Evolutionary conservation across 1,284 basidiomycete species (phyloP).

Genomic region (Uromyces viciae-fabae): DNA sequence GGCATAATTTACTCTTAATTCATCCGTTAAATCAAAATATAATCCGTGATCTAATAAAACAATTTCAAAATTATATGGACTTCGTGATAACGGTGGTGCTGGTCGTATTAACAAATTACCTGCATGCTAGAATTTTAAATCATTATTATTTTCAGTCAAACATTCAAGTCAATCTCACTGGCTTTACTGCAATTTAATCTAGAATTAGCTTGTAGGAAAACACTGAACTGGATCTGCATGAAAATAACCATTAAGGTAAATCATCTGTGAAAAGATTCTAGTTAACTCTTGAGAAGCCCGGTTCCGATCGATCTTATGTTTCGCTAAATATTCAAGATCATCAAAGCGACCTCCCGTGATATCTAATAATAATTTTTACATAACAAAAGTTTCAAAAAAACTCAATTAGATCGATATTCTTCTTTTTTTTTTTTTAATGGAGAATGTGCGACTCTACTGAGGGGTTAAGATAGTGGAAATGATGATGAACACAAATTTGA

Average conservation of each 20-base stretch:
- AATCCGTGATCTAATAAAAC: conserved; percentile 83
- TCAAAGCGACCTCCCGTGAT: conserved; percentile 83
- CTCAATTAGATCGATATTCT: background rate
- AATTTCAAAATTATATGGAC: conserved; percentile 89
- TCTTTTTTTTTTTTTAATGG: background rate
- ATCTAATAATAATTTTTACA: conserved; percentile 53
- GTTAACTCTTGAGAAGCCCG: conserved; percentile 75
- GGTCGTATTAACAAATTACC: conserved; percentile 89
- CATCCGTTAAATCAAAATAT: conserved; percentile 80
- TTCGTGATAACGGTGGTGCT: conserved; percentile 63
- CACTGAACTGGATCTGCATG: conserved; percentile 50
- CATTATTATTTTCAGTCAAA: too few species aligned
- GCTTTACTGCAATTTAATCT: background rate
- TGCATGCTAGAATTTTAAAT: conserved; percentile 50
- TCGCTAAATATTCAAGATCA: conserved; percentile 76
- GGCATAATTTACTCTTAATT: conserved; percentile 66
- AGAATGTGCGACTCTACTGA: background rate
- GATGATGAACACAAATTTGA: conserved; percentile 8
- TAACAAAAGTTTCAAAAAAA: background rate
- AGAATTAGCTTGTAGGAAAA: background rate
- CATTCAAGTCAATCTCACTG: background rate
- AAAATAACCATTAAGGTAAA: conserved; percentile 80
- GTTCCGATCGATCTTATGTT: conserved; percentile 85
- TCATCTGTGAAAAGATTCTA: conserved; percentile 85
- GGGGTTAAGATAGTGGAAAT: background rate